phyloP scores from a whole-genome alignment of 2,329 filamentous ascomycete genomes.

The Blumeria graminis region DNA sequence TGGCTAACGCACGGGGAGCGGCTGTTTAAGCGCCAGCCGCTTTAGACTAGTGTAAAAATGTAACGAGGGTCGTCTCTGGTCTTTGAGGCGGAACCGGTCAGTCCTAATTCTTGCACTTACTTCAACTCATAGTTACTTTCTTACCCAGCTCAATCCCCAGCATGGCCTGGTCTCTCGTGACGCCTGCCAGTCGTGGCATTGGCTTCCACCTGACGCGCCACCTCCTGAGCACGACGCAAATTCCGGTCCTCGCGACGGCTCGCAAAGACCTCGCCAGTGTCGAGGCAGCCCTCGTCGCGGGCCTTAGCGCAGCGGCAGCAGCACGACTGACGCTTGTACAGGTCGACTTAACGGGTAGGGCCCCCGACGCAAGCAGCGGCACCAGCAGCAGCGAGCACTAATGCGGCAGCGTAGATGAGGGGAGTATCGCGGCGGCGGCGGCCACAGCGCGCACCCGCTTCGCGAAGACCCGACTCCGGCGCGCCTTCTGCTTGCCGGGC shows the following conservation, averaged over 20 bases:
- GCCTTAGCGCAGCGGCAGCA: slow-evolving; percentile 20
- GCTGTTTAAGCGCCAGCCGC: too few relatives aligned
- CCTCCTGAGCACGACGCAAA: slow-evolving; percentile 28
- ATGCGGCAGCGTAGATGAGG: slow-evolving; percentile 24
- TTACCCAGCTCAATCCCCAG: too few relatives aligned
- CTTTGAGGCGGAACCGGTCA: too few relatives aligned
- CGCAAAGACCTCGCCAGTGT: slow-evolving; percentile 26
- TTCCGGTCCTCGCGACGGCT: slow-evolving; percentile 35
- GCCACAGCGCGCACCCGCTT: slow-evolving; percentile 29
- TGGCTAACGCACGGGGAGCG: too few relatives aligned
- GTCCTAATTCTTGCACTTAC: too few relatives aligned
- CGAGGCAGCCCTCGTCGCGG: slow-evolving; percentile 24
- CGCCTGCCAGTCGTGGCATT: slow-evolving; percentile 37
- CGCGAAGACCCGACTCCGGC: slow-evolving; percentile 32
- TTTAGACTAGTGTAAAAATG: too few relatives aligned
- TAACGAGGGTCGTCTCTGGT: too few relatives aligned
- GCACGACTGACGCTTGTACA: slow-evolving; percentile 25
- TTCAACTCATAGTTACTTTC: too few relatives aligned
- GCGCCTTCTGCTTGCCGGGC: slow-evolving; percentile 46
- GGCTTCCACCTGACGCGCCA: slow-evolving; percentile 34
- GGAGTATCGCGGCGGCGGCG: slow-evolving; percentile 24
- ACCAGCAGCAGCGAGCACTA: neutral
- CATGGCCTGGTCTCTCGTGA: slow-evolving; percentile 19
- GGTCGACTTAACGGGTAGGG: slow-evolving; percentile 31
- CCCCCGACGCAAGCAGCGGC: neutral